phyloP scores from a whole-genome alignment of 208 protist species.

The Acanthamoeba lenticulata region DNA sequence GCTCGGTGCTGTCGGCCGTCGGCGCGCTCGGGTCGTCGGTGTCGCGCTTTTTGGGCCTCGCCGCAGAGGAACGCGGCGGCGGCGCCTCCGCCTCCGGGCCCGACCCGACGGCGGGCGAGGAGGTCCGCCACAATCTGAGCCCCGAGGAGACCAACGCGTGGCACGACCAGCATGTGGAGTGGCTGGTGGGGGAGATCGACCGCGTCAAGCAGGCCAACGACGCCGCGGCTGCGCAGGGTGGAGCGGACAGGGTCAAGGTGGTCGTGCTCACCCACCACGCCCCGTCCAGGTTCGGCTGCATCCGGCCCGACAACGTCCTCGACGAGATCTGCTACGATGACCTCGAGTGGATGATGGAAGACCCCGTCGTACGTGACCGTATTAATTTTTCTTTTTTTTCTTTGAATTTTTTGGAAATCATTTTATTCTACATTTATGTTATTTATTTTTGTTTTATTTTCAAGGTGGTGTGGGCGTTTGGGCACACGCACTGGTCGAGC shows the following conservation, averaged over 20 bases:
- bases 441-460: not conserved
- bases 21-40: not conserved
- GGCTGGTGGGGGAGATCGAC: conserved; percentile 9
- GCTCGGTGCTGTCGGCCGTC: no score
- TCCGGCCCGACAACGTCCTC: not conserved
- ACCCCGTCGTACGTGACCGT: no score
- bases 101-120: no score
- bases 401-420: not conserved
- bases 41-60: no score
- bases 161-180: conserved; percentile 18
- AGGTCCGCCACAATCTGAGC: no score
- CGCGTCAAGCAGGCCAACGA: not conserved
- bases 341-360: conserved; percentile 54
- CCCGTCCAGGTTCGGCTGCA: not conserved
- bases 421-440: no score
- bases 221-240: not conserved
- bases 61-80: no score
- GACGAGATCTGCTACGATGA: conserved; percentile 1
- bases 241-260: not conserved
- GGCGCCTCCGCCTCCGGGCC: no score
- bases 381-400: no score
- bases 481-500: conserved; percentile 35
- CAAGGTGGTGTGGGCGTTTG: not conserved
- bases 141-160: not conserved
- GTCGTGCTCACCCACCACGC: conserved; percentile 50